Conservation (phyloP, 192 early-diverging fungal genomes). For the Backusella luteola region DNA sequence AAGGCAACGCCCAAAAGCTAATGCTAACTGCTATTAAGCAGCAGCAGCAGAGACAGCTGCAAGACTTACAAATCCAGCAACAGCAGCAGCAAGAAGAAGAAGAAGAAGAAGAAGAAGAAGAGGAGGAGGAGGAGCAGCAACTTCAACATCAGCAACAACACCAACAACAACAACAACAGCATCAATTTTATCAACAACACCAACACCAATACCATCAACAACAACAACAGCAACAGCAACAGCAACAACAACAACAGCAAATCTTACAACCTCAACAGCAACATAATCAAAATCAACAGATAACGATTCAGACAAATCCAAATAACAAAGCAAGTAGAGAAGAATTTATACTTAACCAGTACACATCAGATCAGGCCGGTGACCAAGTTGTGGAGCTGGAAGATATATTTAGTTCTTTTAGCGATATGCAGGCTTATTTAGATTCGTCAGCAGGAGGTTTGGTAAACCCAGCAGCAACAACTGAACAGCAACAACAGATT, state of each 20-base stretch:
- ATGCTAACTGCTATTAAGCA: slow-evolving; percentile 10
- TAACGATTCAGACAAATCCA: background rate
- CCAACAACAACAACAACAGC: background rate
- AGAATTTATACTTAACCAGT: slow-evolving; percentile 42
- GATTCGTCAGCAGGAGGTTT: slow-evolving; percentile 13
- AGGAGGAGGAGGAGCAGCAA: background rate
- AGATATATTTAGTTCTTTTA: slow-evolving; percentile 32
- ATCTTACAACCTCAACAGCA: background rate
- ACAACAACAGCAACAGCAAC: background rate
- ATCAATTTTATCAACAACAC: background rate
- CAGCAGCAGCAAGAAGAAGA: slow-evolving; percentile 4
- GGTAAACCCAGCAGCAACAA: slow-evolving; percentile 4
- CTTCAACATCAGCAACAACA: background rate
- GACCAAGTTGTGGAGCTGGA: slow-evolving; percentile 37
- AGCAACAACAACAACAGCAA: background rate
- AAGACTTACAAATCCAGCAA: background rate
- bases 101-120: background rate
- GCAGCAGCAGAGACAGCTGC: slow-evolving; percentile 8
- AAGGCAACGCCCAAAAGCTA: background rate
- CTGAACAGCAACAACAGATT: background rate
- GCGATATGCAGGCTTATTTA: slow-evolving; percentile 29
- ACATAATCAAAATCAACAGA: background rate
- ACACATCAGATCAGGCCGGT: slow-evolving; percentile 43
- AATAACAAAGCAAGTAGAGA: slow-evolving; percentile 10
- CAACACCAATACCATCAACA: background rate